Evolutionary conservation across 495 filamentous ascomycete species (phyloP), one percentile per base, ranked within the genome.

Genomic region (Antarctomyces pellizariae): DNA sequence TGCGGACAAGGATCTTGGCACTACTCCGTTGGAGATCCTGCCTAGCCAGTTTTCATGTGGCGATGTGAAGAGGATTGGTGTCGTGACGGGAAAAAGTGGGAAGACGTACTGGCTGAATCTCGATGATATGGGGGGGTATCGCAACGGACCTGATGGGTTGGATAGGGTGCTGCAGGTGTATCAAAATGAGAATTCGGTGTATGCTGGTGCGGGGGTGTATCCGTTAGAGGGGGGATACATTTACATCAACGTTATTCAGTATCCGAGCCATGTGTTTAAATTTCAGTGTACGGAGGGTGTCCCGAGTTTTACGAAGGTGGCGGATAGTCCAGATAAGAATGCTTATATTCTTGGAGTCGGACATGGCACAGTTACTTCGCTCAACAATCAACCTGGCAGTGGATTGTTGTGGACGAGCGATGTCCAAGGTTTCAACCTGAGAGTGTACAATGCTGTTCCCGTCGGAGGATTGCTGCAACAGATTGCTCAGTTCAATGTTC

Each of bases 1-100:
- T 5, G 52, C 50, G 3, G 54, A 58, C 30, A 50, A 46, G 20
- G 55, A 57, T 39, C 41, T 57, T 13, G 54, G 54, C 8, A 53
- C 54, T 6, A 47, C 43, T 1, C 48, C 48, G 1, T 35, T 57
- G 10, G 35, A 46, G 13, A 36, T 59, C 1, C 44, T 60, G 0
- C 45, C 51, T 2, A 36, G 23, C 12, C 33, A 47, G 8, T 56
- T 56, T 35, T 38, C 43, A 7, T 49, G 49, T 3, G 33, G 36
- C 9, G 39, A 36, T n/a, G 43, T 52, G 6, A 35, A 35, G 11
- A 39, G 47, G 7, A 42, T 50, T 24, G 47, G 43, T 13, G 49
- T 43, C 5, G 35, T 46, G 17, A 39, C 43, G 7, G 48, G 48
- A 6, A 52, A 52, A 22, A 45, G 38, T 15, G 48, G 48, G 4